Evolutionary conservation across 208 protist species (phyloP).

Genomic region (Acanthamoeba triangularis): DNA sequence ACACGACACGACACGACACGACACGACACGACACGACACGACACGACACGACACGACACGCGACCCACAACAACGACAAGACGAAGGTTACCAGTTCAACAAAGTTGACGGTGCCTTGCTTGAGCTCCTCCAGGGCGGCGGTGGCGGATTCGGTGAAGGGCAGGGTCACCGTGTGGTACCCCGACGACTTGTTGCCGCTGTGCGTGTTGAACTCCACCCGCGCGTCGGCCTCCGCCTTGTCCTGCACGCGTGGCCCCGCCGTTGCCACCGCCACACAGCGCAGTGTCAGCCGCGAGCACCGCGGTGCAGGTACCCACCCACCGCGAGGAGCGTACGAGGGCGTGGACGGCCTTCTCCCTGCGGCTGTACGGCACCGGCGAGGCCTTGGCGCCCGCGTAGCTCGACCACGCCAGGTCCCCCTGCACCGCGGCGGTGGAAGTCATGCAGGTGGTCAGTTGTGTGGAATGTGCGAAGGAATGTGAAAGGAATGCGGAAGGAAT

Average conservation of each 20-base stretch:
- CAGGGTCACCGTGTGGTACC: slow-evolving; percentile 69
- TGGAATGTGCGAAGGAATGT: neutral
- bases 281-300: neutral
- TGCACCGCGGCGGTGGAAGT: neutral
- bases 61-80: neutral
- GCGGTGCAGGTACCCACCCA: neutral
- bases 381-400: slow-evolving; percentile 4
- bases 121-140: slow-evolving; percentile 28
- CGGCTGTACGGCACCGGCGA: slow-evolving; percentile 24
- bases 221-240: slow-evolving; percentile 46
- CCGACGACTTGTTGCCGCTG: slow-evolving; percentile 21
- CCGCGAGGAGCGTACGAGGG: neutral
- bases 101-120: slow-evolving; percentile 50
- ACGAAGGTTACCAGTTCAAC: slow-evolving; percentile 25
- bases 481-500: neutral
- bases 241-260: neutral
- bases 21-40: no score
- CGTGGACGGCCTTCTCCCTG: slow-evolving; percentile 25
- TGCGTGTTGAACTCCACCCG: slow-evolving; percentile 60
- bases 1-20: no score
- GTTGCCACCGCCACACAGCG: neutral
- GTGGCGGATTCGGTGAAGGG: slow-evolving; percentile 68
- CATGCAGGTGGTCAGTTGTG: neutral
- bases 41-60: neutral
- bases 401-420: slow-evolving; percentile 4